Evolutionary conservation across 2,329 filamentous ascomycete species (phyloP).

Genomic region (Balansia obtecta): DNA sequence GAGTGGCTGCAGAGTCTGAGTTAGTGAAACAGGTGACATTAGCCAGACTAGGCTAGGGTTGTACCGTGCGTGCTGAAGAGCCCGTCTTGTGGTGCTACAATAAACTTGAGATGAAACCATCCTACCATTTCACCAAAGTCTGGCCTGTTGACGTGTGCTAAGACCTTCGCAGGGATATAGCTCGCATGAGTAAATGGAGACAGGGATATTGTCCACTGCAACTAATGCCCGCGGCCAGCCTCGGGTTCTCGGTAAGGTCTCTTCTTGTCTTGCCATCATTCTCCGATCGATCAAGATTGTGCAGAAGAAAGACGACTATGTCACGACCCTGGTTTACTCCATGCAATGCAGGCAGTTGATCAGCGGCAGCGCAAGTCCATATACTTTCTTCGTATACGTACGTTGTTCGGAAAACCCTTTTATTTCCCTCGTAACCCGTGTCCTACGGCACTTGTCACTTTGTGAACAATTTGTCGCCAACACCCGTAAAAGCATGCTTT

Average conservation of each 20-base stretch:
- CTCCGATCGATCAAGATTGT: not conserved
- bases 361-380: not conserved
- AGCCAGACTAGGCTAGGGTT: not conserved
- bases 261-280: not conserved
- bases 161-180: slow-evolving; percentile 9
- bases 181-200: slow-evolving; percentile 1
- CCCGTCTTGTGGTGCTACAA: not conserved
- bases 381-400: no score
- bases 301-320: not conserved
- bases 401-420: no score
- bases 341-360: no score
- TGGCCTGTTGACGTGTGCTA: slow-evolving; percentile 1
- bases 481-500: no score
- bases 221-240: not conserved
- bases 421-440: no score
- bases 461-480: no score
- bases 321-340: no score
- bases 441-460: no score
- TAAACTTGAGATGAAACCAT: slow-evolving; percentile 9
- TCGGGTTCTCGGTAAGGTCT: not conserved
- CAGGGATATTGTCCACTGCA: not conserved
- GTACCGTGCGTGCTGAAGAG: slow-evolving; percentile 1
- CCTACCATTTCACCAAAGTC: not conserved
- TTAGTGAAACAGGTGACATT: not conserved
- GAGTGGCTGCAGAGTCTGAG: not conserved